Evolutionary conservation across 2,329 filamentous ascomycete species (phyloP), one percentile per base, ranked within the genome.

Genomic region (Talaromyces sp.): DNA sequence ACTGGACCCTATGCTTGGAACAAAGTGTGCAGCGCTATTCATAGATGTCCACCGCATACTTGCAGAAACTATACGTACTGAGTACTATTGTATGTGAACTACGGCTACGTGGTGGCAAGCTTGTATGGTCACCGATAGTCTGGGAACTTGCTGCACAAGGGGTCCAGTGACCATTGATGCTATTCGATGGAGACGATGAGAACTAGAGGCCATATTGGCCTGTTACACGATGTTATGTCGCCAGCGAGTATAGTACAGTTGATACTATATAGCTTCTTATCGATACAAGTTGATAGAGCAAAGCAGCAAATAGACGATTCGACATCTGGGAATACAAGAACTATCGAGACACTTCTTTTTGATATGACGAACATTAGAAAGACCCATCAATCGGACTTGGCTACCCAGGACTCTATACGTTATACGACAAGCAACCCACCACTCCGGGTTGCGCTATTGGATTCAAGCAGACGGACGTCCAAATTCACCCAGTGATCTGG

Each of bases 241-340:
- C 75, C 67, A 76, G 74, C 77, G 71, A 78, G 73, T 73, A 79
- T 80, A 80, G 78, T 81, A 79, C 76, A 77, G 73, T 77, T 74
- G 76, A 80, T 82, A 79, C 80, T 84, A 84, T 85, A 86, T 86
- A 87, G 83, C 85, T 85, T 84, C 82, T 83, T 87, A 83, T 87
- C 85, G 85, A 87, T 86, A 87, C 85, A 86, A 86, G 83, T 87
- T 87, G 82, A 86, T 88, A 88, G 85, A 86, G 82, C 85, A 83
- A 82, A 82, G 73, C 82, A 82, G 78, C 81, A 81, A 79, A 77
- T 83, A 79, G 75, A 75, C 71, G 72, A 73, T 73, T 74, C 73
- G 72, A 69, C 75, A 75, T 72, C 71, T 73, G 73, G 70, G 66
- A 69, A 69, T 60, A 69, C 73, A 71, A 70, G 69, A 69, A 69